phyloP scores from a whole-genome alignment of 108 stramenopile genomes.

The Mediolabrus comicus region DNA sequence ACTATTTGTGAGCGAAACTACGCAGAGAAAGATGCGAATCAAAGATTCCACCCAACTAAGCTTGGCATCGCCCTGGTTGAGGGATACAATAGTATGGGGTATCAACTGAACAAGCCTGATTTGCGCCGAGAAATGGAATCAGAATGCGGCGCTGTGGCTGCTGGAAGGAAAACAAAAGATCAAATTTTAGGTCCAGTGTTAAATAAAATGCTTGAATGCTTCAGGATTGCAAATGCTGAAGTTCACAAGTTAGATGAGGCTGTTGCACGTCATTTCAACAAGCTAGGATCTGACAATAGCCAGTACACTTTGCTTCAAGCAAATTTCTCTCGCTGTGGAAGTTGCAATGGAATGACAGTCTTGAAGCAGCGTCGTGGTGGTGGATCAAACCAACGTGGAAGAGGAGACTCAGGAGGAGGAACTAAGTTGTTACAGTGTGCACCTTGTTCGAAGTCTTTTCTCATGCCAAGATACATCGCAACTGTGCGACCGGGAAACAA shows the following conservation, averaged over 20 bases:
- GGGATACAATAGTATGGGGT: conserved; percentile 95
- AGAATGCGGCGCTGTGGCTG: conserved; percentile 81
- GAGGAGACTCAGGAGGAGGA: conserved; percentile 20
- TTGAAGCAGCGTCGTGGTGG: conserved; percentile 55
- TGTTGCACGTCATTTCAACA: conserved; percentile 68
- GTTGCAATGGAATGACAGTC: conserved; percentile 58
- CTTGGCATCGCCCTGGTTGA: conserved; percentile 91
- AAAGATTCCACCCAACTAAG: conserved; percentile 80
- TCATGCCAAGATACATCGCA: conserved; percentile 58
- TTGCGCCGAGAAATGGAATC: conserved; percentile 79
- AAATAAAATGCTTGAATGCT: conserved; percentile 80
- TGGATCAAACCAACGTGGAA: conserved; percentile 28
- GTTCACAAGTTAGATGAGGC: conserved; percentile 87
- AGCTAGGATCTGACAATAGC: conserved; percentile 52
- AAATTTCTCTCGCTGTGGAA: conserved; percentile 73
- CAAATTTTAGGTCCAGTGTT: conserved; percentile 70
- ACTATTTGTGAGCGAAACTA: conserved; percentile 86
- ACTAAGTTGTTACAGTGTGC: conserved; percentile 70
- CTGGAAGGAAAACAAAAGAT: conserved; percentile 73
- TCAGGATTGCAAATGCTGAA: conserved; percentile 62
- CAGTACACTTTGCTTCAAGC: conserved; percentile 44
- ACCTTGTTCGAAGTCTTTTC: conserved; percentile 58
- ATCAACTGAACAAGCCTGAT: conserved; percentile 92
- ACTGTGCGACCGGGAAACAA: conserved; percentile 51
- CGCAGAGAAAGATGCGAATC: conserved; percentile 72